phyloP scores from a whole-genome alignment of 2,329 filamentous ascomycete genomes.

The Emergomyces pasteurianus region DNA sequence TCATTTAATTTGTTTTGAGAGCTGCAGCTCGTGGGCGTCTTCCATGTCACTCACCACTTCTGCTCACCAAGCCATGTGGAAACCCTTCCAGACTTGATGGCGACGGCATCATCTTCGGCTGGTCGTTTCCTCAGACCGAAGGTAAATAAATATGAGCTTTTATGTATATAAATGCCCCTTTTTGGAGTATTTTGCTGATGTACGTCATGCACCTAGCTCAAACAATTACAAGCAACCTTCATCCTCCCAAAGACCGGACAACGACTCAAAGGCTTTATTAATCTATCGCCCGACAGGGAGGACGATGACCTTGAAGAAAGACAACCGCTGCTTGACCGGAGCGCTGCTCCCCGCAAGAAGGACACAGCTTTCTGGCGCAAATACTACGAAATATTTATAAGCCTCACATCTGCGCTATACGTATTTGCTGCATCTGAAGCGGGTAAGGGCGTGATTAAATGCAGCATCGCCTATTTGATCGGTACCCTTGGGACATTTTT shows the following conservation, averaged over 20 bases:
- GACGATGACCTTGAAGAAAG: conserved; percentile 26
- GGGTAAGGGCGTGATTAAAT: conserved; percentile 76
- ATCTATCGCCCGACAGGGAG: conserved; percentile 58
- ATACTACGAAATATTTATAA: conserved; percentile 19
- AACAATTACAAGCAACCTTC: conserved; percentile 76
- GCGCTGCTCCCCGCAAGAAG: neutral
- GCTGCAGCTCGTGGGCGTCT: neutral
- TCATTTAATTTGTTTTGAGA: neutral
- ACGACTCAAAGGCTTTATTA: conserved; percentile 68
- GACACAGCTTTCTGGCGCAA: conserved; percentile 8
- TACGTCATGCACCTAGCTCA: conserved; percentile 41
- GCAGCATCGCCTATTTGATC: conserved; percentile 76
- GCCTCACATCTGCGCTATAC: conserved; percentile 34
- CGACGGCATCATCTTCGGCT: neutral
- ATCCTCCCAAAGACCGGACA: conserved; percentile 79
- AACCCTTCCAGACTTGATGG: neutral
- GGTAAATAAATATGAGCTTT: neutral
- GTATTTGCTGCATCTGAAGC: conserved; percentile 57
- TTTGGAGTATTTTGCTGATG: neutral
- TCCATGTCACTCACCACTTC: neutral
- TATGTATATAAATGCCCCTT: neutral
- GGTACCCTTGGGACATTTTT: conserved; percentile 81
- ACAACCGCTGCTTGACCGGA: conserved; percentile 22
- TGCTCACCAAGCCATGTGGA: neutral
- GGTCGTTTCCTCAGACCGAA: conserved; percentile 3